phyloP scores from a whole-genome alignment of 345 rosid genomes.

The Aegle marmelos region DNA sequence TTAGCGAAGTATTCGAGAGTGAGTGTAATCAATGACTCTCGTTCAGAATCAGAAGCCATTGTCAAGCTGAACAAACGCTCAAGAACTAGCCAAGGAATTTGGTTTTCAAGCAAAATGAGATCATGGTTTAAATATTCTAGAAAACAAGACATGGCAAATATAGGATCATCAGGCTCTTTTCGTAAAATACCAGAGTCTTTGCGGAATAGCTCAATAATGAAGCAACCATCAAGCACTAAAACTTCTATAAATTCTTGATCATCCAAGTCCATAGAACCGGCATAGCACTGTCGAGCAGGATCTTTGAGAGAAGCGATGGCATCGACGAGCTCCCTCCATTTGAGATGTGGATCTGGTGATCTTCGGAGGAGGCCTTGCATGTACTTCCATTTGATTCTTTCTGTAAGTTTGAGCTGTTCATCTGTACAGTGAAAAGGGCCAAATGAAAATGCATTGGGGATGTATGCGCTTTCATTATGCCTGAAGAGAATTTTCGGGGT shows the following conservation, averaged over 20 bases:
- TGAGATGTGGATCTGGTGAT: neutral
- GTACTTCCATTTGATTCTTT: conserved; percentile 25
- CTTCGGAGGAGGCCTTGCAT: conserved; percentile 18
- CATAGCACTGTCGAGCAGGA: conserved; percentile 18
- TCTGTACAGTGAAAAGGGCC: conserved; percentile 24
- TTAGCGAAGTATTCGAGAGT: neutral
- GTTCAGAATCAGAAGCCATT: neutral
- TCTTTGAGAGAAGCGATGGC: neutral
- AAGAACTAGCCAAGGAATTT: conserved; percentile 28
- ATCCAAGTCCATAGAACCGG: neutral
- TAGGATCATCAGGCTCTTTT: conserved; percentile 20
- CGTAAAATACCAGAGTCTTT: neutral
- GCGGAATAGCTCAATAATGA: conserved; percentile 26
- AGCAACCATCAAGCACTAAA: conserved; percentile 34
- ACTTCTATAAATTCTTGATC: conserved; percentile 7
- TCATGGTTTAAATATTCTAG: conserved; percentile 28
- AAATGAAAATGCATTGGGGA: conserved; percentile 27
- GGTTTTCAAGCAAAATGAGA: conserved; percentile 37
- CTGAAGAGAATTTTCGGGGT: conserved; percentile 18
- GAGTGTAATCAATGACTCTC: neutral
- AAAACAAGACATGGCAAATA: conserved; percentile 28
- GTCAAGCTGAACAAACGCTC: conserved; percentile 20
- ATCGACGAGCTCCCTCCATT: neutral
- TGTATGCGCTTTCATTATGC: conserved; percentile 20
- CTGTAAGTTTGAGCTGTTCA: neutral